phyloP scores from a whole-genome alignment of 192 early-diverging fungal species.

The Backusella circina region DNA sequence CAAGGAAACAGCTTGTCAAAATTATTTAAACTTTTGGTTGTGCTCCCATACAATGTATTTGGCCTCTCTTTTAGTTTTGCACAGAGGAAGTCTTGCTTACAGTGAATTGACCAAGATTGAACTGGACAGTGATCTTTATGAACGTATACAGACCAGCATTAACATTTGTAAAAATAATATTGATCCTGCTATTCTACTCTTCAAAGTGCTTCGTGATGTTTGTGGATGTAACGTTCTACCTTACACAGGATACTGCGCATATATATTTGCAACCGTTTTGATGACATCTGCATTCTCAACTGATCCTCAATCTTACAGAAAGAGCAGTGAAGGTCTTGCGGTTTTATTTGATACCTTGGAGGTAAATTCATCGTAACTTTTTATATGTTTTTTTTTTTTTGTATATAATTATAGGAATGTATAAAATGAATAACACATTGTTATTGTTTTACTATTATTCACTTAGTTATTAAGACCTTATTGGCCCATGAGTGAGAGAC shows the following conservation, averaged over 20 bases:
- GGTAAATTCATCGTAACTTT: conserved; percentile 1
- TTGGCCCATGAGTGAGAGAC: conserved; percentile 28
- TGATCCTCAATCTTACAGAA: conserved; percentile 10
- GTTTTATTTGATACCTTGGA: conserved; percentile 17
- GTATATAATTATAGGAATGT: background rate
- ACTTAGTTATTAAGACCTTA: conserved; percentile 16
- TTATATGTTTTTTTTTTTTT: background rate
- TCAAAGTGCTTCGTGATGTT: conserved; percentile 10
- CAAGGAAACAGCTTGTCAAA: conserved; percentile 11
- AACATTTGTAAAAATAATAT: conserved; percentile 18
- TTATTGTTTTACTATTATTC: background rate
- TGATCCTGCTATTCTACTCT: conserved; percentile 17
- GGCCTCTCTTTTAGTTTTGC: conserved; percentile 17
- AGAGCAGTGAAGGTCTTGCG: conserved; percentile 12
- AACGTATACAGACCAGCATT: conserved; percentile 14
- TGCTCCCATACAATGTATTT: conserved; percentile 20
- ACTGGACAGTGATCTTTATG: background rate
- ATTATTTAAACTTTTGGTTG: conserved; percentile 23
- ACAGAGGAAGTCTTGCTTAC: conserved; percentile 29
- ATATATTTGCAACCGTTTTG: conserved; percentile 28
- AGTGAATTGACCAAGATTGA: conserved; percentile 3
- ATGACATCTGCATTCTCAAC: conserved; percentile 28
- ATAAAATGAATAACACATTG: background rate
- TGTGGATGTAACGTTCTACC: conserved; percentile 24
- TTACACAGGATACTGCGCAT: conserved; percentile 27